Evolutionary conservation across 1,284 basidiomycete genomes (phyloP), one percentile per base, ranked within the genome.

Genomic region (Trametes polyzona): DNA sequence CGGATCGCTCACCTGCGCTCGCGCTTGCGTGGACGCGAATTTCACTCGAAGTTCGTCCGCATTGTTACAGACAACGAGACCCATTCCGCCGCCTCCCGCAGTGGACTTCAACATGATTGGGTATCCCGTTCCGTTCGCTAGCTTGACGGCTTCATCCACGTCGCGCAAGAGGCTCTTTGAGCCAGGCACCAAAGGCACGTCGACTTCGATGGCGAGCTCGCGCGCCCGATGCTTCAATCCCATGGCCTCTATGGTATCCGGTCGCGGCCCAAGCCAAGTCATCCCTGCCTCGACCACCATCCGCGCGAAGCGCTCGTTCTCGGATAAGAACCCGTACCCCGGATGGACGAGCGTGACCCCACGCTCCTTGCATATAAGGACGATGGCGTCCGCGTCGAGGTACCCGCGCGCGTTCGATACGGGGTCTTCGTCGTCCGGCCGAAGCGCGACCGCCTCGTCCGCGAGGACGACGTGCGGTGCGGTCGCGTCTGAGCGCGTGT

Each of bases 71-170:
- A 89, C 76, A 8, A 80, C 77, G 62, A 90, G 78, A 8, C 88
- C 88, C 79, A 88, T 85, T 0, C 89, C 89, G 2, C 89, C 88
- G 1, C 88, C 89, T 7, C 88, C 89, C 0, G 82, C 84, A 0
- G 84, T 85, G 5, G 86, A 82, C 69, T 91, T 91, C 64, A 92
- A 73, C 64, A 91, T 83, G 11, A 88, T 75, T 0, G 86, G 89
- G 66, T 77, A 89, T 16, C 83, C 85, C 27, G 86, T 74, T 14
- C 65, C 57, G 12, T 56, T 62, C 1, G 82, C 83, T 0, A 78
- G 67, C 6, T 67, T 57, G 3, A 76, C 58, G 0, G 83, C 86
- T 3, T 80, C 80, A 1, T 79, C 76, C 0, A 74, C 67, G n/a
- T 74, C 70, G 14, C 60, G 56, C 10, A 83, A 65, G 16, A 84